Percentiles rank a stretch among this genome's conserved stretches.
phyloP scores from a whole-genome alignment of 2,329 filamentous ascomycete genomes.

The Phaeosphaeriaceae sp. region DNA sequence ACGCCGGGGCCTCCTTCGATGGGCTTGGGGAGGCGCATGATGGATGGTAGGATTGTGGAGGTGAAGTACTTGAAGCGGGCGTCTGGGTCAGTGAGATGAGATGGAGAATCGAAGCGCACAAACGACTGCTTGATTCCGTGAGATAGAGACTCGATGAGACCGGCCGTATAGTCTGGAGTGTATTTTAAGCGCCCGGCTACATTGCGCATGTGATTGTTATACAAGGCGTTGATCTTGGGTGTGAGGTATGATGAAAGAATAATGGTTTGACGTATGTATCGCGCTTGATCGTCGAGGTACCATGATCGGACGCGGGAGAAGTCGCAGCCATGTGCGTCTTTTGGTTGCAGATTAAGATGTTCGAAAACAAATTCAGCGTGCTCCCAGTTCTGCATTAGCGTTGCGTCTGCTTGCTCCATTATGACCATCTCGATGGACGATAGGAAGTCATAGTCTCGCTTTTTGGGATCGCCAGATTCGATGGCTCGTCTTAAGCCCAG shows the following conservation, averaged over 20 bases:
- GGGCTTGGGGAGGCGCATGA: slow-evolving; percentile 72
- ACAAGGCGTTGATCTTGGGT: slow-evolving; percentile 83
- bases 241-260: slow-evolving; percentile 83
- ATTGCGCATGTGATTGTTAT: slow-evolving; percentile 78
- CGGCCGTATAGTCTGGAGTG: slow-evolving; percentile 69
- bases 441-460: slow-evolving; percentile 86
- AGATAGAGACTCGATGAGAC: slow-evolving; percentile 71
- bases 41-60: slow-evolving; percentile 75
- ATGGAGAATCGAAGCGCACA: slow-evolving; percentile 77
- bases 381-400: slow-evolving; percentile 99
- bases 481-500: slow-evolving; percentile 90
- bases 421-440: slow-evolving; percentile 91
- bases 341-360: slow-evolving; percentile 88
- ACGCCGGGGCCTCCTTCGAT: slow-evolving; percentile 65
- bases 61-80: slow-evolving; percentile 91
- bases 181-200: slow-evolving; percentile 79
- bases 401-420: slow-evolving; percentile 88
- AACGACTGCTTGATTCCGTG: slow-evolving; percentile 85
- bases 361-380: slow-evolving; percentile 91
- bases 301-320: slow-evolving; percentile 87
- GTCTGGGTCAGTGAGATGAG: slow-evolving; percentile 79
- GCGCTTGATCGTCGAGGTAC: slow-evolving; percentile 90
- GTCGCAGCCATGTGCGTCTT: slow-evolving; percentile 89
- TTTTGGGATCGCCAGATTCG: slow-evolving; percentile 70
- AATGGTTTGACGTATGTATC: slow-evolving; percentile 83